Evolutionary conservation across 1,284 basidiomycete genomes (phyloP).

Genomic region (Schizopora paradoxa): DNA sequence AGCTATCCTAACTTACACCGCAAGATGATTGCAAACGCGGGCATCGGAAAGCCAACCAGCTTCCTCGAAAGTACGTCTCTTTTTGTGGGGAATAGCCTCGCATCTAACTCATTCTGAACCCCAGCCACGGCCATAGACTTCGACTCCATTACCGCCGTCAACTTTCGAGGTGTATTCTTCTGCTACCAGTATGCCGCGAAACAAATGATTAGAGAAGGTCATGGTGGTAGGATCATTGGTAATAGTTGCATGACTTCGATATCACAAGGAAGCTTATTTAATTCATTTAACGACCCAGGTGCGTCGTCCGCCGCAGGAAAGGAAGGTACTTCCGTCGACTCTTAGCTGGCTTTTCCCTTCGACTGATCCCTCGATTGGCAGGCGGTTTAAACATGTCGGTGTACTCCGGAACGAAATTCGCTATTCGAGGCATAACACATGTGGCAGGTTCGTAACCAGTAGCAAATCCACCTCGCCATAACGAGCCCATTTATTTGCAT

Average conservation of each 20-base stretch:
- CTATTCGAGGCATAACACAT: conserved; percentile 5
- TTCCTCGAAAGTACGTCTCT: conserved; percentile 1
- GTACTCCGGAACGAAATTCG: conserved; percentile 5
- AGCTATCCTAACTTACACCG: background rate
- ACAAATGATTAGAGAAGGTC: conserved; percentile 18
- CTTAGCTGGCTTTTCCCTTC: background rate
- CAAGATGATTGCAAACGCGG: conserved; percentile 20
- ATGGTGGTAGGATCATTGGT: conserved; percentile 11
- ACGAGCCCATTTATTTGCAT: background rate
- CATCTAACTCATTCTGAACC: background rate
- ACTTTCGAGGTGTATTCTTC: conserved; percentile 14
- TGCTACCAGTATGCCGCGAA: conserved; percentile 17
- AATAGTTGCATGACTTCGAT: background rate
- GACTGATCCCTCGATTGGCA: background rate
- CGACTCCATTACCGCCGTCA: conserved; percentile 12
- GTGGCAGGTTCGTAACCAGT: background rate
- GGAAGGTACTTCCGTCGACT: background rate
- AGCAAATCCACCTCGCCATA: background rate
- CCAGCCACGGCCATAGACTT: conserved; percentile 4
- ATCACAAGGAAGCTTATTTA: background rate
- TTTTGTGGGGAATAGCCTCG: background rate
- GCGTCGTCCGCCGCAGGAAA: background rate
- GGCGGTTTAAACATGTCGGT: background rate
- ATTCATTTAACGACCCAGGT: background rate
- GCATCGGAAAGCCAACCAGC: conserved; percentile 1